These are phyloP conservation scores for Elongisporangium prolatum DNA, from an alignment of 352 stramenopile genomes.

Conservation along the genomic window DNA sequence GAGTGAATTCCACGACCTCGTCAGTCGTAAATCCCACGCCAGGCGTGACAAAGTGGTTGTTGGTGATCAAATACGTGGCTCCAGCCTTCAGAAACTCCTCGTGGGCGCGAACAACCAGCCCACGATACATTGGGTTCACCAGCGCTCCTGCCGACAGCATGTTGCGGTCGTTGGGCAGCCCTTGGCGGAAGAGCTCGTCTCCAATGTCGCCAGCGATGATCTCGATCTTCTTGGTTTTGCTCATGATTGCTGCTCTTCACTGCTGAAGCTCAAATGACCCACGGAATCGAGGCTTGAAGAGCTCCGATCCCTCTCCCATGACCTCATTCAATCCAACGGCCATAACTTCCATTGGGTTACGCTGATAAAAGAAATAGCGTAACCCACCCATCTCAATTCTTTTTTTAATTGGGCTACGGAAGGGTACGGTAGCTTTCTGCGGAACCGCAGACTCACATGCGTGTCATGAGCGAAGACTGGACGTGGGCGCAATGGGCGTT, in stretches of 20 bases:
- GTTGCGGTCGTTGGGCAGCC: constrained; percentile 87
- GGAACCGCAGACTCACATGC: background rate
- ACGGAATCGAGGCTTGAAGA: background rate
- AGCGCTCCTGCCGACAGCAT: constrained; percentile 87
- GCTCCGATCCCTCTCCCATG: too few species aligned
- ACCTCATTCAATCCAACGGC: too few species aligned
- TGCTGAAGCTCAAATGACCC: constrained; percentile 11
- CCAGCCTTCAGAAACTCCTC: constrained; percentile 74
- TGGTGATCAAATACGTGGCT: constrained; percentile 80
- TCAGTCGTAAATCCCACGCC: constrained; percentile 78
- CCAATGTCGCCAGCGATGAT: constrained; percentile 82
- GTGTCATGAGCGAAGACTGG: constrained; percentile 11
- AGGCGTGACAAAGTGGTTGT: constrained; percentile 87
- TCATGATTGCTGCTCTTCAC: constrained; percentile 1
- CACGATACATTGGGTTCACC: constrained; percentile 56
- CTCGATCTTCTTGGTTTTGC: constrained; percentile 17
- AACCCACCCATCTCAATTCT: background rate
- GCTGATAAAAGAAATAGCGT: background rate
- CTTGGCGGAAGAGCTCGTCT: constrained; percentile 85
- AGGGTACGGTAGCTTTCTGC: background rate
- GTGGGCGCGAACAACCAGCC: constrained; percentile 63
- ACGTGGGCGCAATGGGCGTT: constrained; percentile 34
- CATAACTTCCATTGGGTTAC: background rate
- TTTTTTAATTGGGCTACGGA: background rate
- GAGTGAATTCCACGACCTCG: constrained; percentile 66